These are phyloP conservation scores for Alternaria postmessia DNA, from an alignment of 2,329 filamentous ascomycete species.

Conservation along the genomic window DNA sequence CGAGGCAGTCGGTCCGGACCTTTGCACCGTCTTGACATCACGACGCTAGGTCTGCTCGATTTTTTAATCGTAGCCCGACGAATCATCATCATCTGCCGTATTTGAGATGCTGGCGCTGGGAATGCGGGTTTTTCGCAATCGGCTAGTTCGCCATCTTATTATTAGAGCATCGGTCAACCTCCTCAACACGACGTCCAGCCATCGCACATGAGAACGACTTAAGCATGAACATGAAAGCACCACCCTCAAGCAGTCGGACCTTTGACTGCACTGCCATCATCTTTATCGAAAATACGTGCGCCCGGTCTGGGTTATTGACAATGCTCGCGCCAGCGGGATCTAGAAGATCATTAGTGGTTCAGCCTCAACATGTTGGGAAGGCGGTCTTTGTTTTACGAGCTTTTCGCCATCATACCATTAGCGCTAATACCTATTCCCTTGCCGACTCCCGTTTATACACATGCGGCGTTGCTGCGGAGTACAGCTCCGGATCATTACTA, in stretches of 20 bases:
- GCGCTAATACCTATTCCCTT: neutral
- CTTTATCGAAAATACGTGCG: neutral
- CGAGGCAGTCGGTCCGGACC: slow-evolving; percentile 1
- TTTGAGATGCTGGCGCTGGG: neutral
- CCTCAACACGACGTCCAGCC: neutral
- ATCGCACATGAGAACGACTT: neutral
- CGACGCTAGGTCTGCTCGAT: neutral
- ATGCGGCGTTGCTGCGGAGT: slow-evolving; percentile 5
- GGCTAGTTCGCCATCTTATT: slow-evolving; percentile 1
- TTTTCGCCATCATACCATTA: slow-evolving; percentile 3
- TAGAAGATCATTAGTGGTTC: neutral
- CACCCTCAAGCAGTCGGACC: neutral
- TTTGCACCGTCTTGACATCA: neutral
- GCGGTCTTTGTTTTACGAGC: neutral
- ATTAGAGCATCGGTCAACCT: slow-evolving; percentile 1
- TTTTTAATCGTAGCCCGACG: neutral
- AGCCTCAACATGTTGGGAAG: neutral
- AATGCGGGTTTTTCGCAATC: neutral
- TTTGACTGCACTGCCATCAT: neutral
- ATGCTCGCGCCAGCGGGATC: neutral
- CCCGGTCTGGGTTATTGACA: neutral
- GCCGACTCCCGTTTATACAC: neutral
- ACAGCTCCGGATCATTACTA: slow-evolving; percentile 10
- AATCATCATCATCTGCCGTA: neutral
- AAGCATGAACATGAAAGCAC: neutral